Evolutionary conservation across 1,284 basidiomycete genomes (phyloP), one percentile per base, ranked within the genome.

Genomic region (Trametes sp.): DNA sequence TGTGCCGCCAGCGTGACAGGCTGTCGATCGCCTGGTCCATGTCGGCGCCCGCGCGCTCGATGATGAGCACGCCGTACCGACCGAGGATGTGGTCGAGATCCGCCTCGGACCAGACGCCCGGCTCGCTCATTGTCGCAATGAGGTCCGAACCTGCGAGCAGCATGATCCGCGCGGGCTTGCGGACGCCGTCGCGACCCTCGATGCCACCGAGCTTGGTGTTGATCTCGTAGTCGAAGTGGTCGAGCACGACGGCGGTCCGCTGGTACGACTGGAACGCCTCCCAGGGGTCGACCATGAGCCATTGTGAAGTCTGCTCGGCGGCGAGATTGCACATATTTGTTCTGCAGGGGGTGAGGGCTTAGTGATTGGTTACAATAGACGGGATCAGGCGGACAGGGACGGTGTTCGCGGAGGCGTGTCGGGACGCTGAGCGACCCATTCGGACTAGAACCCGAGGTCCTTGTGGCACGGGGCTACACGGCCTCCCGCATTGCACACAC

Each of bases 81-180:
- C 96, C 96, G 16, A 99, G 84, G 72, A 99, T 99, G 78, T 97
- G 95, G 73, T 98, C 95, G 55, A 99, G 84, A 93, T 99, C 98
- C 62, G 87, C 85, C 71, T 96, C 91, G 57, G 92, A 90, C 98
- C 98, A 99, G 24, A 99, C 96, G 16, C 98, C 98, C n/a, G 95
- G 95, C 78, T 98, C 95, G 69, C 94, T 95, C 91, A 99, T 98
- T 55, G 95, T 98, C 75, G 95, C 91, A 75, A 99, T 99, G 70
- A 99, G 83, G 77, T 99, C 97, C 26, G 94, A 96, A 38, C 97
- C 98, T 2, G 98, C 98, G 57, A 99, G 87, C 29, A 99, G 87
- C 92, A 99, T 96, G 69, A 98, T 86, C 46, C 84, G 85, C 62
- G 90, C 88, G 53, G 58, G 63, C 67, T 82, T 83, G 61, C 81